Evolutionary conservation across 345 rosid genomes (phyloP).

Genomic region (Psidium friedrichsthalianum): DNA sequence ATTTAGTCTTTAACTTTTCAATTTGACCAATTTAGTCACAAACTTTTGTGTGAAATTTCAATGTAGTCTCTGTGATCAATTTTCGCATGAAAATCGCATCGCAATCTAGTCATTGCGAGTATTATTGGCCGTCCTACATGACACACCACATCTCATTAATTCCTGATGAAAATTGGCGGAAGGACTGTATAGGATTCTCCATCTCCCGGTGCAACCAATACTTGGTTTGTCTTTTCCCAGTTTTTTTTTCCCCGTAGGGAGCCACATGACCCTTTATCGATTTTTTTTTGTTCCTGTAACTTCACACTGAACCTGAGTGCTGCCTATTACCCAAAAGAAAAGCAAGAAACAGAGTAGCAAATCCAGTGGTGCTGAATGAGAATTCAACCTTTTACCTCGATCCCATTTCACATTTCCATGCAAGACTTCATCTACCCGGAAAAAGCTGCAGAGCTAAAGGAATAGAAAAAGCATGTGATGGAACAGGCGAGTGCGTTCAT

Average conservation of each 20-base stretch:
- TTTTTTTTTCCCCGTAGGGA: background rate
- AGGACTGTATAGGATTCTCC: background rate
- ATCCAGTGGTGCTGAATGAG: background rate
- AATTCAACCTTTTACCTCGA: background rate
- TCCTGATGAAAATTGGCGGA: accelerated
- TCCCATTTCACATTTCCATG: background rate
- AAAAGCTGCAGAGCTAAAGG: background rate
- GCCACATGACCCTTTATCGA: background rate
- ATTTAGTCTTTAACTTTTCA: accelerated
- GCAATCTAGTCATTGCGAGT: background rate
- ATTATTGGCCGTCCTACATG: no score
- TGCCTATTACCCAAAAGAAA: background rate
- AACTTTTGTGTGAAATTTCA: background rate
- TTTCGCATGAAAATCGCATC: accelerated
- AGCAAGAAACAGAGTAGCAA: background rate
- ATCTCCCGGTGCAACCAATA: background rate
- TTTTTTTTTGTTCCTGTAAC: background rate
- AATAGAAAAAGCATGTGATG: background rate
- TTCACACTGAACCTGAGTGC: background rate
- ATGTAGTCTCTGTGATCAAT: background rate
- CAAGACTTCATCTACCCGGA: background rate
- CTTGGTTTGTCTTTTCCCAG: background rate
- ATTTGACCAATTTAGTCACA: accelerated
- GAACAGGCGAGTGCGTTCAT: background rate
- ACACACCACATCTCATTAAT: background rate